phyloP scores from a whole-genome alignment of 345 rosid species.

The Nasturtium officinale region DNA sequence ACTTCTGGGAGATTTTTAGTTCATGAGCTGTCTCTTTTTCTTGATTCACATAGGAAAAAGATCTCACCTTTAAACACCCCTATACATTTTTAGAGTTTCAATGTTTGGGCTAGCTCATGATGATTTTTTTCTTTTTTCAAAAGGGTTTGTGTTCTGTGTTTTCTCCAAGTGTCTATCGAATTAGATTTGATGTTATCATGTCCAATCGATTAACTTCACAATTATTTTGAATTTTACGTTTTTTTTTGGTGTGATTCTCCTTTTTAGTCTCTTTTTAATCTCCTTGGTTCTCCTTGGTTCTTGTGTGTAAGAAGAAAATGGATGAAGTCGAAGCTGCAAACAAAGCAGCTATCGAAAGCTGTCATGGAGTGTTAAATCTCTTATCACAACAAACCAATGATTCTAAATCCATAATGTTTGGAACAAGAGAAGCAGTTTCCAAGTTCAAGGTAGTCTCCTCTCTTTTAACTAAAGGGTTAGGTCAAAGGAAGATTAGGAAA shows the following conservation, averaged over 20 bases:
- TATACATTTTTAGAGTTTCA: background rate
- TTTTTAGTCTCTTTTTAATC: background rate
- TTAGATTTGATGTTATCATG: constrained; percentile 8
- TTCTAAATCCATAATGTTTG: constrained; percentile 46
- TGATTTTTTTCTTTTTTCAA: constrained; percentile 1
- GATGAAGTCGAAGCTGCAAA: constrained; percentile 59
- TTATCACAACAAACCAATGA: constrained; percentile 53
- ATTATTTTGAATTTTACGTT: background rate
- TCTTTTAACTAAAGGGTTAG: constrained; percentile 47
- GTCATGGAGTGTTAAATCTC: constrained; percentile 53
- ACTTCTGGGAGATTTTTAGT: constrained; percentile 24
- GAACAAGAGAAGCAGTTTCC: constrained; percentile 56
- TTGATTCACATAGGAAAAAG: background rate
- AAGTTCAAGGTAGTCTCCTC: constrained; percentile 63
- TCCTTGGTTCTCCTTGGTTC: background rate
- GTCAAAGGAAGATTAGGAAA: constrained; percentile 58
- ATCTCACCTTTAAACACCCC: constrained; percentile 1
- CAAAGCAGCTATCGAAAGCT: constrained; percentile 58
- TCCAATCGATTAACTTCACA: background rate
- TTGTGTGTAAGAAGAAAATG: constrained; percentile 36
- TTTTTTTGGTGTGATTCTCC: background rate
- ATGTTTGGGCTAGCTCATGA: constrained; percentile 8
- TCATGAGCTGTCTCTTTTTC: background rate
- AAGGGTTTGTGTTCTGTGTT: constrained; percentile 3
- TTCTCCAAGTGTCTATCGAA: constrained; percentile 14